Conservation (phyloP, 345 rosid species). For the Salix arbutifolia region DNA sequence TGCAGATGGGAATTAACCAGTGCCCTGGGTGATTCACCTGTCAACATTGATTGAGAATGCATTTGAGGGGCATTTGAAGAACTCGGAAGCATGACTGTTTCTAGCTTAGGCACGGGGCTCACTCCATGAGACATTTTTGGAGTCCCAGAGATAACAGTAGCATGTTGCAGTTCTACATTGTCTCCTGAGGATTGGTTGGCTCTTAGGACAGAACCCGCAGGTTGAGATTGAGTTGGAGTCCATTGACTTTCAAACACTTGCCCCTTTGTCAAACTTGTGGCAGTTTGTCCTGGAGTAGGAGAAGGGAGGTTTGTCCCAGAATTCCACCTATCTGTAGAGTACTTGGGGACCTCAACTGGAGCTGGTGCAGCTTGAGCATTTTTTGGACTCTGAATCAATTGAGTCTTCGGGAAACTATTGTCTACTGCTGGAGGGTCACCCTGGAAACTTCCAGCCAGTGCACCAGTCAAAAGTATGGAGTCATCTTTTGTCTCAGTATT, state of each 20-base stretch:
- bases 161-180: conserved; percentile 25
- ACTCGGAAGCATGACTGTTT: conserved; percentile 28
- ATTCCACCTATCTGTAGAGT: conserved; percentile 52
- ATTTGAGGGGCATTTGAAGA: conserved; percentile 33
- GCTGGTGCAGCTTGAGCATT: conserved; percentile 22
- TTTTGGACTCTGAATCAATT: conserved; percentile 19
- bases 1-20: conserved; percentile 38
- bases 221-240: conserved; percentile 57
- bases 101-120: conserved; percentile 37
- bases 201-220: conserved; percentile 28
- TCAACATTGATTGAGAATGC: conserved; percentile 27
- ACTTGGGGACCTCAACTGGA: conserved; percentile 50
- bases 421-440: conserved; percentile 43
- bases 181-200: conserved; percentile 30
- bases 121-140: conserved; percentile 28
- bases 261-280: conserved; percentile 34
- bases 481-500: conserved; percentile 55
- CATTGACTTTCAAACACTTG: conserved; percentile 52
- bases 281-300: conserved; percentile 75
- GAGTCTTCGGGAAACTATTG: conserved; percentile 34
- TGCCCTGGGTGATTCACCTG: conserved; percentile 32
- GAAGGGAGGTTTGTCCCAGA: conserved; percentile 78
- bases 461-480: conserved; percentile 70
- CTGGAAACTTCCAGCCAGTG: conserved; percentile 62
- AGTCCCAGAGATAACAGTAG: conserved; percentile 27